Evolutionary conservation across 371 early-diverging fungal species (phyloP).

Genomic region (Dichotomocladium elegans): DNA sequence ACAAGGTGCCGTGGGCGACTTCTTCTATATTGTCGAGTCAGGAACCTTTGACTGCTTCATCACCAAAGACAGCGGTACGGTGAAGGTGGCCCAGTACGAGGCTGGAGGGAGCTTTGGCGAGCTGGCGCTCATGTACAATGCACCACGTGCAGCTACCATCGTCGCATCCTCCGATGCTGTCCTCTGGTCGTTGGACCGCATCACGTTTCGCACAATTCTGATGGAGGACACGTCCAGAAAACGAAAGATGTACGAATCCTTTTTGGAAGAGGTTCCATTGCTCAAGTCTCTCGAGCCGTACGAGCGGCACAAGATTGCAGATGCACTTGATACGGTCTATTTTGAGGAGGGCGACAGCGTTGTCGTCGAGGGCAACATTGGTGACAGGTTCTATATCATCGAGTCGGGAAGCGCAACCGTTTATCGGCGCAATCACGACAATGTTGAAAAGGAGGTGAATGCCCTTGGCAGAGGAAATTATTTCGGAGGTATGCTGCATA

Average conservation of each 20-base stretch:
- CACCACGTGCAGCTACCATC: conserved; percentile 86
- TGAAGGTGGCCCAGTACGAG: conserved; percentile 60
- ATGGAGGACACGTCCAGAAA: conserved; percentile 74
- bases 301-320: conserved; percentile 80
- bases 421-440: conserved; percentile 39
- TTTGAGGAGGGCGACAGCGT: conserved; percentile 66
- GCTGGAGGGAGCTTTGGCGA: conserved; percentile 83
- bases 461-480: conserved; percentile 84
- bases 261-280: conserved; percentile 69
- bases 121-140: conserved; percentile 87
- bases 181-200: conserved; percentile 81
- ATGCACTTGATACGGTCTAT: conserved; percentile 68
- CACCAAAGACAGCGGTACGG: conserved; percentile 41
- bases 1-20: conserved; percentile 97
- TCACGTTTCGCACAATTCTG: conserved; percentile 74
- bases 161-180: conserved; percentile 57
- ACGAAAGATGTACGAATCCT: conserved; percentile 74
- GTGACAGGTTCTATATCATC: conserved; percentile 67
- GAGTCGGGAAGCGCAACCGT: conserved; percentile 80
- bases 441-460: conserved; percentile 73
- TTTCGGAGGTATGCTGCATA: conserved; percentile 80
- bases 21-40: conserved; percentile 95
- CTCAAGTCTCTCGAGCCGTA: conserved; percentile 62
- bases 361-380: conserved; percentile 67
- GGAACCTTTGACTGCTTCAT: conserved; percentile 95